These are phyloP conservation scores for Apophysomyces elegans DNA, from an alignment of 371 early-diverging fungal genomes.

Conservation along the genomic window DNA sequence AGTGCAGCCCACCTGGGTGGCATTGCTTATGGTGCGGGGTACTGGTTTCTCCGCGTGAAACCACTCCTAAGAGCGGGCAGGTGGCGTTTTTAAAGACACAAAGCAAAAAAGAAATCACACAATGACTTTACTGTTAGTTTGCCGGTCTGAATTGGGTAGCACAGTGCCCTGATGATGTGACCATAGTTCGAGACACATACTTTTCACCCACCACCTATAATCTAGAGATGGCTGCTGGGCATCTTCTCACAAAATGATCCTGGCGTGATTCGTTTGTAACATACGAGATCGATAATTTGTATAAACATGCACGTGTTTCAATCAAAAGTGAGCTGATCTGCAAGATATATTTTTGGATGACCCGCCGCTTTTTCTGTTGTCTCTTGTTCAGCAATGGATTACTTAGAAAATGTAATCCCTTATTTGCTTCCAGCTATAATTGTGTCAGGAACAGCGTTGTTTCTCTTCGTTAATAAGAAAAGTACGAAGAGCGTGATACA, in stretches of 20 bases:
- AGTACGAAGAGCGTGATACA: constrained; percentile 22
- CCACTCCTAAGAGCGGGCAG: constrained; percentile 48
- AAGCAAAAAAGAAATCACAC: neutral
- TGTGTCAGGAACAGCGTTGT: constrained; percentile 51
- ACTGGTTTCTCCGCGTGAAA: constrained; percentile 54
- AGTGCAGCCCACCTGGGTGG: constrained; percentile 67
- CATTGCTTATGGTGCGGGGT: constrained; percentile 56
- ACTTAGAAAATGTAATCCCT: constrained; percentile 40
- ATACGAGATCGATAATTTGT: neutral
- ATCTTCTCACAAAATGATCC: constrained; percentile 4
- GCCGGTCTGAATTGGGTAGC: neutral
- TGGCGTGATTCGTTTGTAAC: neutral
- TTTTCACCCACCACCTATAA: neutral
- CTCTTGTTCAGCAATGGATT: constrained; percentile 33
- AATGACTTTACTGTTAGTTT: neutral
- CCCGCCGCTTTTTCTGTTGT: constrained; percentile 4
- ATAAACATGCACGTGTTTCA: constrained; percentile 4
- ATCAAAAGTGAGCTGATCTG: constrained; percentile 9
- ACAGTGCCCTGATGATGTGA: neutral
- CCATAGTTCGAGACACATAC: neutral
- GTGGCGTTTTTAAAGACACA: constrained; percentile 20
- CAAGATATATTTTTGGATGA: neutral
- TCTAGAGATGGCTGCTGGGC: neutral
- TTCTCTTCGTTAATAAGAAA: constrained; percentile 39
- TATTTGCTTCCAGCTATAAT: constrained; percentile 47